Base-by-base conservation (phyloP, 2,329 filamentous ascomycete genomes). In the Fusarium pseudograminearum region DNA sequence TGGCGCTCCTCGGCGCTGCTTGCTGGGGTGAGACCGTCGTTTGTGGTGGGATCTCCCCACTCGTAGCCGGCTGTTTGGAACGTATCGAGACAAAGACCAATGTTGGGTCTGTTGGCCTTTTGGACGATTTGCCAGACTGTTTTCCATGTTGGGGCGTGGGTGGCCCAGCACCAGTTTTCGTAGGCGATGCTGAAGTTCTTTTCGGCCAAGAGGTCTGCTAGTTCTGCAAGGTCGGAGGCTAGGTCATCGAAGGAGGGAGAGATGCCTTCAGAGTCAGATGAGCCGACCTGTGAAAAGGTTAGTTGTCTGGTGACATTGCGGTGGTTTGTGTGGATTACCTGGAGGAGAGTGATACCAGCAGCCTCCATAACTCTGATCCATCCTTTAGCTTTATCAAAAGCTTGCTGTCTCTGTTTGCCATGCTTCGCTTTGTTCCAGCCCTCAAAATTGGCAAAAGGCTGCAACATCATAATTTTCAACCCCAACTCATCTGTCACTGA, bases 131-230 rank as follows among this genome's bases (percentile, higher is more conserved):
- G 80, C 90, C 90, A 94, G 1, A 90, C 89, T 50, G 89, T 84
- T 67, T 85, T 86, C 92, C 91, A 95, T 2, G 80, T 83, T 0
- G 89, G 86, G 0, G 91, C 90, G 50, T 89, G 86, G 0, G 91
- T 92, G 0, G 89, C 89, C 92, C 91, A 94, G 78, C 91, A 93
- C 91, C 91, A 94, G 75, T 94, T 93, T 79, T 94, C 91, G 71
- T 94, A 94, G 0, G 91, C 91, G 20, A 94, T 80, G 9, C 86
- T 84, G 75, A 89, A 87, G 0, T 84, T 83, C 47, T 87, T 83
- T 24, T 82, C 76, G 0, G 85, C 85, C 2, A 91, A 82, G 53
- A 91, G 79, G 57, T 91, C 89, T 4, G 87, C 89, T 9, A 94
- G 81, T 59, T 89, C 83, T 2, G 83, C 83, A 0, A 94, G 82